These are phyloP conservation scores for Marasmius oreades DNA, from an alignment of 1,284 basidiomycete genomes.

Conservation along the genomic window DNA sequence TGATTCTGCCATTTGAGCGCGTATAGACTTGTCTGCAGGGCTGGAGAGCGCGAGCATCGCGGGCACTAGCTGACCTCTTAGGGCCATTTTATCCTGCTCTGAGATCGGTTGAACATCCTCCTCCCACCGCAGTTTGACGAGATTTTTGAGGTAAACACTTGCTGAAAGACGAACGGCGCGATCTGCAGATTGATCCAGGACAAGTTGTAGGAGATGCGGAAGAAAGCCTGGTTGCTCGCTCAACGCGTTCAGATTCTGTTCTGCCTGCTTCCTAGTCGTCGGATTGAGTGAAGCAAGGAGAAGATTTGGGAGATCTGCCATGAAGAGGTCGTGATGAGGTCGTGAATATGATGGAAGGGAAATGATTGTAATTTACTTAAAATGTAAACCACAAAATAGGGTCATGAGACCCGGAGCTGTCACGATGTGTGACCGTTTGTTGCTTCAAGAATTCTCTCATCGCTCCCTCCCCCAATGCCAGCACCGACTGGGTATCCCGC, in stretches of 20 bases:
- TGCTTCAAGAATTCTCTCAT: neutral
- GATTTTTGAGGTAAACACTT: constrained; percentile 88
- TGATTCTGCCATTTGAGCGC: constrained; percentile 86
- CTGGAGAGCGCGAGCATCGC: constrained; percentile 78
- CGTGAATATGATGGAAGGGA: neutral
- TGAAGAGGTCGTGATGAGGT: constrained; percentile 23
- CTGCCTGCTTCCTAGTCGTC: constrained; percentile 72
- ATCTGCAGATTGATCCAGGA: constrained; percentile 66
- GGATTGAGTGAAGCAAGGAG: constrained; percentile 76
- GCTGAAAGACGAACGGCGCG: constrained; percentile 76
- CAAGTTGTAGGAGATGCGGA: constrained; percentile 64
- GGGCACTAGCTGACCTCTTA: constrained; percentile 72
- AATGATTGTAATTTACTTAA: neutral
- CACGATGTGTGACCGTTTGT: neutral
- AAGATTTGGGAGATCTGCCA: constrained; percentile 66
- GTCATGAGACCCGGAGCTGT: neutral
- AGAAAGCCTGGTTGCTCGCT: constrained; percentile 81
- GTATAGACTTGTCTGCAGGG: constrained; percentile 61
- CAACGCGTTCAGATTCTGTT: constrained; percentile 65
- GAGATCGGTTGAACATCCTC: constrained; percentile 69
- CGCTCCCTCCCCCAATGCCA: constrained; percentile 30
- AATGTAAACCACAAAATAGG: neutral
- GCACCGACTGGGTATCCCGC: constrained; percentile 52
- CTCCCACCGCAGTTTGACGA: constrained; percentile 81
- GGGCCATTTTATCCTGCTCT: constrained; percentile 62